phyloP scores from a whole-genome alignment of 768 basidiomycete species.

The Lentinula boryana region DNA sequence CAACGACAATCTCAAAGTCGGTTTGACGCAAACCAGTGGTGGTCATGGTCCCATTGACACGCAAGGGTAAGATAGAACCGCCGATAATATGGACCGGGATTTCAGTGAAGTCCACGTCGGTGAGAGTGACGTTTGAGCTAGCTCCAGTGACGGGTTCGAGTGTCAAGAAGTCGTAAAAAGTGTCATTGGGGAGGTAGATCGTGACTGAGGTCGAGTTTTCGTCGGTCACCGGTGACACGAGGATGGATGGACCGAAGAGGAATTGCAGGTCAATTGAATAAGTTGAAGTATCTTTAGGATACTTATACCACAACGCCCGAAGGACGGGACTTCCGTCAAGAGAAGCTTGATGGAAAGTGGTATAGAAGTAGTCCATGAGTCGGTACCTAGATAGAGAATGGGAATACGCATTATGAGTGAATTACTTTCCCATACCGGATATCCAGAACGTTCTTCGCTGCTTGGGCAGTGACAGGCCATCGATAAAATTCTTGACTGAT shows the following conservation, averaged over 20 bases:
- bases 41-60: conserved; percentile 52
- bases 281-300: conserved; percentile 55
- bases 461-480: conserved; percentile 51
- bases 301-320: conserved; percentile 62
- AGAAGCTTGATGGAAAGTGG: conserved; percentile 56
- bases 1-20: conserved; percentile 60
- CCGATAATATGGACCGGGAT: conserved; percentile 63
- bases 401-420: not conserved
- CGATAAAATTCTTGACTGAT: conserved; percentile 65
- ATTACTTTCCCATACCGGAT: conserved; percentile 39
- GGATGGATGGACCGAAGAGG: conserved; percentile 61
- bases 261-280: conserved; percentile 62
- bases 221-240: conserved; percentile 64
- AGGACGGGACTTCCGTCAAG: conserved; percentile 58
- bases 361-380: conserved; percentile 67
- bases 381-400: conserved; percentile 40
- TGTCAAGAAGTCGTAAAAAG: conserved; percentile 59
- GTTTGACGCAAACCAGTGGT: conserved; percentile 46
- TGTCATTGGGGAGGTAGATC: conserved; percentile 58
- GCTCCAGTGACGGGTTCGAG: conserved; percentile 41
- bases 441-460: conserved; percentile 54
- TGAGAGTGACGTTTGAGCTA: conserved; percentile 37
- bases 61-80: conserved; percentile 53
- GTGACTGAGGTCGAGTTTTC: conserved; percentile 52
- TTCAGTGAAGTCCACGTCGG: conserved; percentile 43